These are phyloP conservation scores for Alternaria hordeiaustralica DNA, from an alignment of 2,329 filamentous ascomycete genomes.

Conservation along the genomic window DNA sequence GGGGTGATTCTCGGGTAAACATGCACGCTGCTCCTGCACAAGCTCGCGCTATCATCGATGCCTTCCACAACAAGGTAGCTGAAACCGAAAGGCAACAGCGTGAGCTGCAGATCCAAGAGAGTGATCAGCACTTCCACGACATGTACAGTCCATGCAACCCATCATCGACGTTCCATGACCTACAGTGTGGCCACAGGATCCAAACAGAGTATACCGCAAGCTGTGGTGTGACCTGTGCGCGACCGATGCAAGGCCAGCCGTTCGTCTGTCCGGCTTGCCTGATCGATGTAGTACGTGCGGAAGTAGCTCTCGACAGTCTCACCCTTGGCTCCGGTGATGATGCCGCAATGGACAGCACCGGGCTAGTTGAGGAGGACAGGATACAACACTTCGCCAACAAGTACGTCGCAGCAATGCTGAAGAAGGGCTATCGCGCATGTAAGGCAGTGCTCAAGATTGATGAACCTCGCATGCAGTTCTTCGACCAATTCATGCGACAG, in stretches of 20 bases:
- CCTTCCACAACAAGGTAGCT: slow-evolving; percentile 7
- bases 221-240: slow-evolving; percentile 11
- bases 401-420: slow-evolving; percentile 5
- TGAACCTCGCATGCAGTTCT: slow-evolving; percentile 15
- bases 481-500: slow-evolving; percentile 12
- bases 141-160: slow-evolving; percentile 15
- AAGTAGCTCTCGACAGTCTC: slow-evolving; percentile 13
- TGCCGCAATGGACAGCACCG: not conserved
- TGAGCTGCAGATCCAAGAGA: not conserved
- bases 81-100: slow-evolving; percentile 6
- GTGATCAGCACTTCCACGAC: slow-evolving; percentile 12
- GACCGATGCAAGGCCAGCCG: slow-evolving; percentile 2
- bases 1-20: not conserved
- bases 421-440: slow-evolving; percentile 3
- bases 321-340: slow-evolving; percentile 1
- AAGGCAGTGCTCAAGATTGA: slow-evolving; percentile 12
- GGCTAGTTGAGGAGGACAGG: not conserved
- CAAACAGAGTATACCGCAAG: slow-evolving; percentile 13
- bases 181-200: slow-evolving; percentile 12
- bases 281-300: slow-evolving; percentile 9
- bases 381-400: slow-evolving; percentile 3
- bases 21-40: slow-evolving; percentile 5
- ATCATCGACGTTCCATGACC: slow-evolving; percentile 9
- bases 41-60: slow-evolving; percentile 7
- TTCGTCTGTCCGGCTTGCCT: slow-evolving; percentile 11